A percentile compares a stretch with the other conserved stretches of the same genome.
These are phyloP conservation scores for Kwoniella botswanensis DNA, from an alignment of 768 basidiomycete genomes.

Conservation along the genomic window DNA sequence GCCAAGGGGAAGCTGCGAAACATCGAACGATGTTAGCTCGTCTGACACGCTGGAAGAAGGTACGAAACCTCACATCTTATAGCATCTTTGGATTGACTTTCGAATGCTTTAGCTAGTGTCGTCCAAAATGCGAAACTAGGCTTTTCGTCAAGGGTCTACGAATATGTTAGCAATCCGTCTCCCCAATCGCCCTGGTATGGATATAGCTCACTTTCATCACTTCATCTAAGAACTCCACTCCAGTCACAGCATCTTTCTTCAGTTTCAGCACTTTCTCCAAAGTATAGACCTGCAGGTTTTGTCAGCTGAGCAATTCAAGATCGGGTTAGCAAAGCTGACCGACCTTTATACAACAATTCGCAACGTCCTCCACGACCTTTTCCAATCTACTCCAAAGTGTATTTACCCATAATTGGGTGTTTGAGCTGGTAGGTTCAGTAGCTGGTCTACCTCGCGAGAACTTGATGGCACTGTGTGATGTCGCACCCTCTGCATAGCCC, in stretches of 20 bases:
- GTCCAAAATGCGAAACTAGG: constrained; percentile 93
- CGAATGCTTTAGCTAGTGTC: constrained; percentile 75
- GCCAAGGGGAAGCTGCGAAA: constrained; percentile 76
- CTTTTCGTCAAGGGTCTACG: constrained; percentile 81
- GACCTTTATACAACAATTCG: constrained; percentile 87
- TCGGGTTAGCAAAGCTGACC: background rate
- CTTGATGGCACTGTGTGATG: constrained; percentile 30
- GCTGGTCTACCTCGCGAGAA: constrained; percentile 36
- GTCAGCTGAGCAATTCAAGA: background rate
- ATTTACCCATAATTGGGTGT: constrained; percentile 81
- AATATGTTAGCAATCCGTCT: background rate
- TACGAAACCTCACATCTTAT: constrained; percentile 67
- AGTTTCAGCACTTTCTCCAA: constrained; percentile 90
- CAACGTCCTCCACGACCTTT: constrained; percentile 82
- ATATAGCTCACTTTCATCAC: constrained; percentile 78
- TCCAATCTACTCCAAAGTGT: constrained; percentile 83
- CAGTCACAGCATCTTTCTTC: constrained; percentile 81
- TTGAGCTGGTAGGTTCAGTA: constrained; percentile 87
- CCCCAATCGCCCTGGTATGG: no score
- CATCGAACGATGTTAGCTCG: constrained; percentile 13
- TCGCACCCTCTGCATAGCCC: constrained; percentile 15
- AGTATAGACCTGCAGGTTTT: constrained; percentile 74
- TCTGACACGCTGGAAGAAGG: background rate
- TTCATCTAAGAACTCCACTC: constrained; percentile 83
- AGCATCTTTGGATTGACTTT: constrained; percentile 79